Evolutionary conservation across 2,329 filamentous ascomycete genomes (phyloP).

Genomic region (Mariannaea elegans): DNA sequence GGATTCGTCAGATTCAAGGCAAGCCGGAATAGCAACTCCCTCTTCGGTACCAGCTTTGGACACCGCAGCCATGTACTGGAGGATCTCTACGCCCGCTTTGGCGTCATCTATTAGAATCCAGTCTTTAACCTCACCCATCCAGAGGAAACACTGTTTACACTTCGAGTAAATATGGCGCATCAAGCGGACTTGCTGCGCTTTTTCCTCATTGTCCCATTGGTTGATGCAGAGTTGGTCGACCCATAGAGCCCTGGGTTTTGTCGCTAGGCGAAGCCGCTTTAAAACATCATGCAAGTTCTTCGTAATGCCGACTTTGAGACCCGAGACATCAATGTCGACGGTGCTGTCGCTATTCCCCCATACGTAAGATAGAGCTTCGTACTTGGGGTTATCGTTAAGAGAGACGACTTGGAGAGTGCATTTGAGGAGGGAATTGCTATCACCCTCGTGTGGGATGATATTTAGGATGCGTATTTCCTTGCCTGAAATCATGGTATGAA

Average conservation of each 20-base stretch:
- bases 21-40: background rate
- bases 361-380: constrained; percentile 22
- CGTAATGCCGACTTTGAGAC: constrained; percentile 16
- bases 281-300: constrained; percentile 13
- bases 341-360: constrained; percentile 14
- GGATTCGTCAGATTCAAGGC: background rate
- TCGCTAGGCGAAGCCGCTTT: constrained; percentile 1
- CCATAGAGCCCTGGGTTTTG: constrained; percentile 11
- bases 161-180: constrained; percentile 23
- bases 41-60: constrained; percentile 1
- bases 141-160: constrained; percentile 10
- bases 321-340: constrained; percentile 11
- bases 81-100: constrained; percentile 9
- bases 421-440: constrained; percentile 1
- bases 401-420: constrained; percentile 1
- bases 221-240: constrained; percentile 27
- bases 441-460: constrained; percentile 5
- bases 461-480: constrained; percentile 16
- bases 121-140: constrained; percentile 20
- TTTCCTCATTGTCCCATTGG: constrained; percentile 23
- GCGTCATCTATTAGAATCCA: constrained; percentile 3
- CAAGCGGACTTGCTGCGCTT: constrained; percentile 15
- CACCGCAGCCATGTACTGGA: constrained; percentile 20
- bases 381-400: constrained; percentile 8
- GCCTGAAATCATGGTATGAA: background rate